Percentiles rank a stretch among this genome's conserved stretches.
Conservation (phyloP, 495 filamentous ascomycete genomes). For the Aspergillus steynii region DNA sequence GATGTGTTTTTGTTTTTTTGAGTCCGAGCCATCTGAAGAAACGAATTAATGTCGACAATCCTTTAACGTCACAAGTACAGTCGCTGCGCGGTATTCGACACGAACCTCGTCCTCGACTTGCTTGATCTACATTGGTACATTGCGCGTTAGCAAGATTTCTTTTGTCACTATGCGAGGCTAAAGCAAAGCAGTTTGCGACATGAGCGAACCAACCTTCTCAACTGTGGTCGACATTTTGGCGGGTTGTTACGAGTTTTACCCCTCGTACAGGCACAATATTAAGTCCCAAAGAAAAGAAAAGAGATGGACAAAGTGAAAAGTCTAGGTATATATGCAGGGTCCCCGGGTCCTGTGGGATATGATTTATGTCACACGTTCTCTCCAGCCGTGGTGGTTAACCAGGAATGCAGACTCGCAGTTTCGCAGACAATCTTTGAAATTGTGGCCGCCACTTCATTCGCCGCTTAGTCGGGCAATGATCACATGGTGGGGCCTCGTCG, state of each 20-base stretch:
- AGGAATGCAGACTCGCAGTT: constrained; percentile 8
- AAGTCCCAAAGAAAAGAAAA: constrained; percentile 13
- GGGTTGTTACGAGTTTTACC: constrained; percentile 25
- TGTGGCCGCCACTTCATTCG: constrained; percentile 32
- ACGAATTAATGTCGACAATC: constrained; percentile 5
- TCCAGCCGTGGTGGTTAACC: constrained; percentile 10
- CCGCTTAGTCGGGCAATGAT: constrained; percentile 17
- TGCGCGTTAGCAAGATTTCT: constrained; percentile 26
- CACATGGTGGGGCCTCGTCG: constrained; percentile 23
- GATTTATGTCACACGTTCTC: no score
- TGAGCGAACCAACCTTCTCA: constrained; percentile 70
- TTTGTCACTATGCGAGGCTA: constrained; percentile 11
- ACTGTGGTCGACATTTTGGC: constrained; percentile 91
- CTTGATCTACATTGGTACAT: constrained; percentile 71
- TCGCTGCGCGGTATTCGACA: constrained; percentile 1
- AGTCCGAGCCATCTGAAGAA: constrained; percentile 79
- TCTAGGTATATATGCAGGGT: neutral
- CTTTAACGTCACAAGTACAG: neutral
- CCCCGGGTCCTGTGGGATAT: neutral
- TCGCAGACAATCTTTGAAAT: constrained; percentile 26
- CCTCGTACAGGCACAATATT: constrained; percentile 21
- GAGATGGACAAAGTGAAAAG: constrained; percentile 6
- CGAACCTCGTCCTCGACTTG: constrained; percentile 91
- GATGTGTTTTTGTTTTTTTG: constrained; percentile 99
- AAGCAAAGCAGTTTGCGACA: constrained; percentile 14